Base-by-base conservation (phyloP, 805 yeast species). In the Yarrowia osloensis region DNA sequence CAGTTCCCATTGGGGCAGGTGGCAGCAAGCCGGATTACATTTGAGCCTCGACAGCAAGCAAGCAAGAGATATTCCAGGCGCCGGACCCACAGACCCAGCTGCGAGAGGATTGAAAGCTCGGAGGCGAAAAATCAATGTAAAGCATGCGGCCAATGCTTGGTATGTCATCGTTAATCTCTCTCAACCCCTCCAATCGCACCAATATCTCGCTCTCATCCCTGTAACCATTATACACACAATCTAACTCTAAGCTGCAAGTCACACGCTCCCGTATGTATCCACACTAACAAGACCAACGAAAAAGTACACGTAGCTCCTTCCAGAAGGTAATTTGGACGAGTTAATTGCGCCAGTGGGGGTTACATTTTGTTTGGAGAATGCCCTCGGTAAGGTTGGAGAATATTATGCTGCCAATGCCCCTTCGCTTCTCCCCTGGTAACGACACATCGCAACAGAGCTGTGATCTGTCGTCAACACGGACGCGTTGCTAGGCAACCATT, bases 401-500 rank as follows among this genome's bases (percentile, higher is more conserved):
- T 24, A 15, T 17, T 8, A 22, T 8, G 17, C 29, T 17, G 13
- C 17, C 29, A 44, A 22, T 24, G 17, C 49, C 26, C 47, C 47
- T 42, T 22, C 26, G 47, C 26, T 42, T 13, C n/a, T 13, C 28
- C 17, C 12, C 13, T 11, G 21, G 40, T 7, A 35, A 35, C 39
- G 39, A 35, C 47, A 21, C 26, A 21, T 42, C 47, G 11, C 26
- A 12, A 13, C 24, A 42, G 26, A 13, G 8, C 17, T 5, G 19
- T 15, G 28, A 44, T 44, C 49, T 24, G 29, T 24, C 49, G 49
- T 24, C 49, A 44, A 44, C 49, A 22, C 49, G 1, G 29, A 21
- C 24, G 26, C 61, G 61, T 54, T 54, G 61, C 61, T 54, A 37
- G 44, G 61, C 61, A 54, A 54, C 61, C 42, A 15, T 54, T 54